Evolutionary conservation across 108 stramenopile species (phyloP), one percentile per base, ranked within the genome.

Genomic region (Thalassiosira profunda): DNA sequence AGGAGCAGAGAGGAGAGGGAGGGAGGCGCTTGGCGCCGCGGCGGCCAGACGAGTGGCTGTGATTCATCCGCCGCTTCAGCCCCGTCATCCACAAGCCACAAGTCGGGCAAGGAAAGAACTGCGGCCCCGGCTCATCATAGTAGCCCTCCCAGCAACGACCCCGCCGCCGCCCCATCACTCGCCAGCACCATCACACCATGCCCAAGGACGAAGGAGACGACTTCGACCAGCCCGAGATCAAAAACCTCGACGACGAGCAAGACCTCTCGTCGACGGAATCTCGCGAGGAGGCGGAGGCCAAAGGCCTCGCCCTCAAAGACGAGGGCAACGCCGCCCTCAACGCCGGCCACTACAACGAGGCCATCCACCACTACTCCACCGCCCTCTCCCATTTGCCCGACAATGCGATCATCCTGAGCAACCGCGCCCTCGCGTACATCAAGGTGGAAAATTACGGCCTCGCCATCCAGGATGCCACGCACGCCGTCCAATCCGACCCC

Each of bases 381-480:
- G 95, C 88, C 8, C 66, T 96, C 31, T 78, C 86, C 15, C 79
- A 84, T 58, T 74, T 80, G 36, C 89, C 94, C 18, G 64, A 75
- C 35, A 92, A 87, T 69, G 86, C 95, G 26, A 93, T 97, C 29
- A 78, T 98, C 11, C 72, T 96, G 29, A 89, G 89, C 49, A 99
- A 99, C 78, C 85, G 98, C 2, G 95, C 99, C 5, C 82, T 97
- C 53, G 95, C 96, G 18, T 93, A 92, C 69, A 90, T 98, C 60
- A 96, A 97, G 61, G 79, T 97, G 30, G 99, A 99, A 79, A 90
- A 91, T 51, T 98, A 97, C 70, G 99, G 98, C 0, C 72, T 96
- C 53, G 99, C 99, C 38, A 97, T 98, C 59, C 59, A 60, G 5
- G 99, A 99, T 70, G 97, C 98, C 36, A 92, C 89, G 12, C 58